Conservation (phyloP, 2,329 filamentous ascomycete species). For the Microsporum ferrugineum region DNA sequence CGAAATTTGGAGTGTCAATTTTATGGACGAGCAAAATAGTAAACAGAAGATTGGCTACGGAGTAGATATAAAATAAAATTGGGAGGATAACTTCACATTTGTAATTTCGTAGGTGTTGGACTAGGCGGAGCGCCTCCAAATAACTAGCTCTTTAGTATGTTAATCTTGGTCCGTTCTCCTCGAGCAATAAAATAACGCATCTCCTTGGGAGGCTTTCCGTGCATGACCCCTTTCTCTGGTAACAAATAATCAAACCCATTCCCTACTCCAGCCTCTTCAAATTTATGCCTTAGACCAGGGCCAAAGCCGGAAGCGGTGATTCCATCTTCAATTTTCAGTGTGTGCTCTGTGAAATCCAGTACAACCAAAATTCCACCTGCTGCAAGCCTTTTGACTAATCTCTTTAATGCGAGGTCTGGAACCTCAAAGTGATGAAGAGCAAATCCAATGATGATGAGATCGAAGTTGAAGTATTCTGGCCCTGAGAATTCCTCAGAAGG, state of each 20-base stretch:
- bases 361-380: conserved; percentile 57
- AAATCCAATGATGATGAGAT: conserved; percentile 52
- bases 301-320: conserved; percentile 58
- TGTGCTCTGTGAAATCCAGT: conserved; percentile 48
- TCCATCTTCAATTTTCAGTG: conserved; percentile 37
- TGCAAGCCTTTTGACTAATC: conserved; percentile 51
- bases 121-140: background rate
- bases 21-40: background rate
- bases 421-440: conserved; percentile 60
- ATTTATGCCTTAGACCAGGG: conserved; percentile 49
- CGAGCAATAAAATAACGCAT: conserved; percentile 1
- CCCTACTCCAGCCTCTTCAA: conserved; percentile 50
- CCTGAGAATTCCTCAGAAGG: conserved; percentile 47
- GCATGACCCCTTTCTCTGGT: background rate
- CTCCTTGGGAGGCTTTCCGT: background rate
- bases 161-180: background rate
- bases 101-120: background rate
- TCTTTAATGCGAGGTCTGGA: conserved; percentile 46
- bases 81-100: background rate
- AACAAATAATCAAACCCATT: conserved; percentile 44
- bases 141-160: background rate
- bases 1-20: background rate
- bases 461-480: conserved; percentile 56
- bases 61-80: background rate
- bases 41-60: background rate